Conservation (phyloP, 2,329 filamentous ascomycete species). For the Metarhizium rileyi region DNA sequence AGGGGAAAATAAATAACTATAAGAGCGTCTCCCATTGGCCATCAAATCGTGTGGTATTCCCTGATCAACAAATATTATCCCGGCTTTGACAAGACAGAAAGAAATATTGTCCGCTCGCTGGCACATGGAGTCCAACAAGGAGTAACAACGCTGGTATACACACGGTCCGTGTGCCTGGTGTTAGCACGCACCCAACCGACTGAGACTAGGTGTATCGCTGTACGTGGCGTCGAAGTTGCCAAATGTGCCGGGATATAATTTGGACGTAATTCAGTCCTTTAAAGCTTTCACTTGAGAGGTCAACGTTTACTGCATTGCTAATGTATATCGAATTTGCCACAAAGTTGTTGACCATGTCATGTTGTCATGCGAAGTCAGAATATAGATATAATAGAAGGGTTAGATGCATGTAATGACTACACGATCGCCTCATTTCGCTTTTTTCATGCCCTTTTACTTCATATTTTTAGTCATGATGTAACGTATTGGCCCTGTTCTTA, state of each 20-base stretch:
- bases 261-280: too few species aligned
- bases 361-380: conserved; percentile 6
- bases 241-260: too few species aligned
- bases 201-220: conserved; percentile 11
- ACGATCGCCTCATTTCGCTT: too few species aligned
- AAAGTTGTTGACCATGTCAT: conserved; percentile 7
- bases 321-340: conserved; percentile 1
- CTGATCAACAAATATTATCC: conserved; percentile 9
- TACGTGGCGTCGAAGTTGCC: conserved; percentile 13
- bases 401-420: too few species aligned
- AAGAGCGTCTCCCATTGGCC: conserved; percentile 7
- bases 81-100: conserved; percentile 7
- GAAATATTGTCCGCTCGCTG: conserved; percentile 7
- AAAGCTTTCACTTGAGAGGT: too few species aligned
- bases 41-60: conserved; percentile 9
- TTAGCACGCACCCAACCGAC: conserved; percentile 7
- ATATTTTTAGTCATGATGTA: too few species aligned
- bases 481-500: too few species aligned
- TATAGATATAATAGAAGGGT: too few species aligned
- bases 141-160: conserved; percentile 11
- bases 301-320: conserved; percentile 7
- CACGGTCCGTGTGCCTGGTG: conserved; percentile 6
- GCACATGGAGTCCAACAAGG: conserved; percentile 10
- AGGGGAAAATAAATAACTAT: conserved; percentile 8
- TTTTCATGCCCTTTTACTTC: too few species aligned